Percentiles rank a stretch among this genome's conserved stretches.
These are phyloP conservation scores for Aspergillus diversus DNA, from an alignment of 495 filamentous ascomycete genomes.

Conservation along the genomic window DNA sequence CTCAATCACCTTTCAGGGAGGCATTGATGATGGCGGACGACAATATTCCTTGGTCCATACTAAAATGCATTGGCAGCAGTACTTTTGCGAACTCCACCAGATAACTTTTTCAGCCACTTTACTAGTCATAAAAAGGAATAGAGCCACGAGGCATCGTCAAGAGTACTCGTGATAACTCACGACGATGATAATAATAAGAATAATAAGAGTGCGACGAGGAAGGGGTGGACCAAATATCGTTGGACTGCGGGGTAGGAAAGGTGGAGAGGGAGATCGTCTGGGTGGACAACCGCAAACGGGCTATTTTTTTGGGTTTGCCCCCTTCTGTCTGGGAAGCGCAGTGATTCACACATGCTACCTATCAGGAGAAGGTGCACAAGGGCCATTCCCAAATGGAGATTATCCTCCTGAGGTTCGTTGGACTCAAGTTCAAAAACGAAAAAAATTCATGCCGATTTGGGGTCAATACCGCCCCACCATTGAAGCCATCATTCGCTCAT, in stretches of 20 bases:
- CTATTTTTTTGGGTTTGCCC: neutral
- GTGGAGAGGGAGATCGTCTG: constrained; percentile 10
- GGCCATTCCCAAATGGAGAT: neutral
- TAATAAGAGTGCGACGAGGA: neutral
- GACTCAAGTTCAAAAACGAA: neutral
- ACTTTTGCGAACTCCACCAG: neutral
- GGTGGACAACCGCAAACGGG: constrained; percentile 9
- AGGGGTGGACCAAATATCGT: constrained; percentile 6
- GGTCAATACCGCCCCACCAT: neutral
- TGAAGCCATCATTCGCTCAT: too few species aligned
- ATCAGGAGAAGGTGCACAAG: neutral
- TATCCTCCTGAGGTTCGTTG: neutral
- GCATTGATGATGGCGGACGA: neutral
- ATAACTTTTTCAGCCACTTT: neutral
- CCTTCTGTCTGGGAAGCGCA: neutral
- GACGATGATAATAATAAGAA: neutral
- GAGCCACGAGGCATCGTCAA: neutral
- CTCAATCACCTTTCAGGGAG: neutral
- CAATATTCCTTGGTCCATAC: neutral
- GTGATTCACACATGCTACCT: neutral
- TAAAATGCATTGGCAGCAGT: neutral
- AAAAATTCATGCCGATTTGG: neutral
- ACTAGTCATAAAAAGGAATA: too few species aligned
- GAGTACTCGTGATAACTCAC: neutral
- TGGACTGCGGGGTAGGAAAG: constrained; percentile 21